Base-by-base conservation (phyloP, 352 stramenopile species). In the Globisporangium alternatum region DNA sequence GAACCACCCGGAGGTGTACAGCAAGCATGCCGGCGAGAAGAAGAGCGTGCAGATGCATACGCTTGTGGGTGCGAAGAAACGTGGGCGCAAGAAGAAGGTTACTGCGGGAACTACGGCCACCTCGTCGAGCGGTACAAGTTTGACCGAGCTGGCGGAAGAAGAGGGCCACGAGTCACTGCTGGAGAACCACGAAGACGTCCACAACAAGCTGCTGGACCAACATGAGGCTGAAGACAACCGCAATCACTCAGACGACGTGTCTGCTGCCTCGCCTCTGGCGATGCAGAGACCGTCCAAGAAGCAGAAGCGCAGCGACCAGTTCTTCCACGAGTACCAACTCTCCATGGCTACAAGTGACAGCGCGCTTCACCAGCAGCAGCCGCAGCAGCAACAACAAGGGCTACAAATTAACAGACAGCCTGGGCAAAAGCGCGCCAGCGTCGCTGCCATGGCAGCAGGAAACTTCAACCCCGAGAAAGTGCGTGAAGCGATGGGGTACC, bases 11-110 rank as follows among this genome's bases (percentile, higher is more conserved):
- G 67, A 79, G 3, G 74, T 91, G 37, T 93, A 93, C 70, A 78
- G 71, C 51, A 88, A 88, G 56, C 80, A 90, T 64, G 74, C 75
- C 15, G 66, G 75, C 8, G 83, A 93, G 68, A 93, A 93, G 75
- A 91, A 91, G 58, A 85, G 70, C 48, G 71, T 91, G 45, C 81
- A 86, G 53, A 89, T 93, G 81, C 81, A 93, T 65, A 78, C 75
- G 10, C 57, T 88, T 0, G 60, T 86, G 13, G 74, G 70, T 22
- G 61, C 68, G 3, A 79, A 85, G 63, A 90, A 88, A 69, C 64
- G 76, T 5, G 77, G 77, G 4, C 72, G 78, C 28, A 91, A 93
- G 77, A 88, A 87, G 49, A 87, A 89, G 39, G 28, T 49, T 22
- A 10, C 28, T 8, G 2, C 37, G 10, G 44, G 44, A 3, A 28